Base-by-base conservation (phyloP, 441 rosid genomes). In the Melastoma candidum region DNA sequence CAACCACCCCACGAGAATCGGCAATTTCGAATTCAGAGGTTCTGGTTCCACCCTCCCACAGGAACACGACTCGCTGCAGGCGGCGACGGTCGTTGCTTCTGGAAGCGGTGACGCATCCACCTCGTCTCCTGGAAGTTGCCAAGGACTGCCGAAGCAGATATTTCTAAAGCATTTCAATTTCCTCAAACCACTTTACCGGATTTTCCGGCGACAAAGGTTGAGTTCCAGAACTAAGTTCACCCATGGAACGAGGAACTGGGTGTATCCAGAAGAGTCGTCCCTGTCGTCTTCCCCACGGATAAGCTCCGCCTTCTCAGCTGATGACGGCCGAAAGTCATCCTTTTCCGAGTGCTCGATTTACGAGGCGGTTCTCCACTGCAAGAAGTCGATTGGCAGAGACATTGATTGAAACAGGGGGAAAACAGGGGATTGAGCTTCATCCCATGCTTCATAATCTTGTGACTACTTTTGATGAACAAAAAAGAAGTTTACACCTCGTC, bases 351-450 rank as follows among this genome's bases (percentile, higher is more conserved):
- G 87, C 75, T 87, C 98, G 12, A 92, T 87, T 32, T 77, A 87
- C 41, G 98, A 92, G 56, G 98, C 98, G n/a, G 96, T 92, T 60
- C 94, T 87, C 52, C 96, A 92, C 74, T 92, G 98, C 82, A 92
- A 92, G 66, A 79, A 78, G 79, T 92, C 98, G 50, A 73, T 80
- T 8, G 96, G 96, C 77, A 69, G 41, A 36, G 41, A 3, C 6
- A 36, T 4, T 6, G 41, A 36, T 36, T 36, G 41, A 17, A 17
- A 17, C 22, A 17, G 22, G 22, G 22, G 22, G 22, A 17, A 36
- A 36, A 36, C 41, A 36, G 41, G 6, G 41, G 41, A 36, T 36
- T 9, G 7, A 3, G 41, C 41, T 36, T 36, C 41, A 36, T 6
- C 41, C 41, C 22, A 4, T 36, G 6, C 8, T 36, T 36, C 8